These are phyloP conservation scores for Cladophialophora psammophila DNA, from an alignment of 2,329 filamentous ascomycete species.

Conservation along the genomic window DNA sequence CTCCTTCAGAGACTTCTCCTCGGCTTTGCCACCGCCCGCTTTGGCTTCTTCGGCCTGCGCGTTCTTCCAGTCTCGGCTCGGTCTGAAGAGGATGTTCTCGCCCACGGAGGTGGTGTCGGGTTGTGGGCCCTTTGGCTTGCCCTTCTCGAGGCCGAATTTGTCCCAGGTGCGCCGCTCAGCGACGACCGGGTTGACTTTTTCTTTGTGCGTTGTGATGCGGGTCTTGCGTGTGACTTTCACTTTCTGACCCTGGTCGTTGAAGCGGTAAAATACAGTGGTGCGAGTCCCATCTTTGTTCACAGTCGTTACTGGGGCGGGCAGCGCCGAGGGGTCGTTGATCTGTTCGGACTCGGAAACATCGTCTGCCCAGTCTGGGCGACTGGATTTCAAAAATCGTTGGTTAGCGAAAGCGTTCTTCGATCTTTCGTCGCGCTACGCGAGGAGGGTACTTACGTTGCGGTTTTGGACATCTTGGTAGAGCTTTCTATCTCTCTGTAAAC, in stretches of 20 bases:
- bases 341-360: conserved; percentile 75
- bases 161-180: conserved; percentile 91
- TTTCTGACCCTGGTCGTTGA: conserved; percentile 93
- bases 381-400: conserved; percentile 24
- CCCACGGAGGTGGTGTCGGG: conserved; percentile 90
- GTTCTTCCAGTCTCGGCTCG: conserved; percentile 91
- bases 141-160: conserved; percentile 92
- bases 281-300: conserved; percentile 99
- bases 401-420: conserved; percentile 15
- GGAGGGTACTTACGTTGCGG: conserved; percentile 35
- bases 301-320: conserved; percentile 86
- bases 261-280: conserved; percentile 87
- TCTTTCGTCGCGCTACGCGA: background rate
- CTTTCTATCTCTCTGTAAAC: background rate
- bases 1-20: conserved; percentile 71
- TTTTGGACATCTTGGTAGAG: conserved; percentile 37
- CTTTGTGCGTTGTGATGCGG: conserved; percentile 87
- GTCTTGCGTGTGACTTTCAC: conserved; percentile 97
- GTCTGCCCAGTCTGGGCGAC: conserved; percentile 42
- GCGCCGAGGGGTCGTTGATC: conserved; percentile 83
- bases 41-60: conserved; percentile 76
- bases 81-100: conserved; percentile 98
- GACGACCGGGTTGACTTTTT: conserved; percentile 94
- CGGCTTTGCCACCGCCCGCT: conserved; percentile 61
- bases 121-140: conserved; percentile 81